Evolutionary conservation across 2,329 filamentous ascomycete species (phyloP).

Genomic region (Colletotrichum trifolii): DNA sequence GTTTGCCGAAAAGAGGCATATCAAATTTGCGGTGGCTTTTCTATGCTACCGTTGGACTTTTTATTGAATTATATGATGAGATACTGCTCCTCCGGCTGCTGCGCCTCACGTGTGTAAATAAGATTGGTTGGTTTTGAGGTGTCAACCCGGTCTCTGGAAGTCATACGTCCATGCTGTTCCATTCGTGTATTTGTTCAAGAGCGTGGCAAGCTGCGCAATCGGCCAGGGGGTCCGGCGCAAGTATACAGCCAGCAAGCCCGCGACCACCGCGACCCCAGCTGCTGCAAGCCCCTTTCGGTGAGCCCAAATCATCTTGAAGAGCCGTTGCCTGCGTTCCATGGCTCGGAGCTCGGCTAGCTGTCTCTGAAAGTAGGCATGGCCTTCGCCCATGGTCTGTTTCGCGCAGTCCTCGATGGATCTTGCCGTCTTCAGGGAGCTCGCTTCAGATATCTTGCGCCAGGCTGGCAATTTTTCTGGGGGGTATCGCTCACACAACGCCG

Average conservation of each 20-base stretch:
- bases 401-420: conserved; percentile 61
- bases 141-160: conserved; percentile 17
- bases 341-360: conserved; percentile 80
- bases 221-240: conserved; percentile 61
- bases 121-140: too few species aligned
- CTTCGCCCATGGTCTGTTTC: conserved; percentile 72
- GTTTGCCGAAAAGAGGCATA: conserved; percentile 13
- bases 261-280: conserved; percentile 71
- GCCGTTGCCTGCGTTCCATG: conserved; percentile 67
- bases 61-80: conserved; percentile 13
- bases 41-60: not conserved
- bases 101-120: too few species aligned
- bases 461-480: conserved; percentile 79
- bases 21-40: conserved; percentile 20
- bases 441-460: conserved; percentile 78
- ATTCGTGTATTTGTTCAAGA: conserved; percentile 38
- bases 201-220: conserved; percentile 31
- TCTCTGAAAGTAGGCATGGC: conserved; percentile 72
- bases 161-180: conserved; percentile 30
- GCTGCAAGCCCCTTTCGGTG: conserved; percentile 74
- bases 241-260: conserved; percentile 77
- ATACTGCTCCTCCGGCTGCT: not conserved
- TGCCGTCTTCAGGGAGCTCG: conserved; percentile 89
- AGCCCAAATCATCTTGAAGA: conserved; percentile 64
- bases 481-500: conserved; percentile 69